Conservation (phyloP, 164 flowering plant species). For the Piper betle region DNA sequence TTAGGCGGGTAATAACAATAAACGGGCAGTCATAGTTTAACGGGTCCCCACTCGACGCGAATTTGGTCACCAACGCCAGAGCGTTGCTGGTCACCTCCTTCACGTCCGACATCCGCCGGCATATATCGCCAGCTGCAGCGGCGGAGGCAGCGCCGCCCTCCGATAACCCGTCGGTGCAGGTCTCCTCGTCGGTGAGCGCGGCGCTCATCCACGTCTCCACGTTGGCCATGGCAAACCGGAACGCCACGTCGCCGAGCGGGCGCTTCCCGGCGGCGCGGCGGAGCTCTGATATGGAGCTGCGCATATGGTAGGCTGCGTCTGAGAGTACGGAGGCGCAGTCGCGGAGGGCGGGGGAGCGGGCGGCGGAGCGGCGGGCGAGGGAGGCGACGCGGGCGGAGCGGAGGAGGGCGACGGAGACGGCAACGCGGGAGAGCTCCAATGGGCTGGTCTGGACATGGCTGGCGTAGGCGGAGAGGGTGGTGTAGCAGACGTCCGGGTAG, state of each 20-base stretch:
- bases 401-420: constrained; percentile 4
- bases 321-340: constrained; percentile 52
- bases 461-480: background rate
- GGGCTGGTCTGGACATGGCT: background rate
- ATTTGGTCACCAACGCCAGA: constrained; percentile 62
- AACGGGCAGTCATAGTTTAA: too few species aligned
- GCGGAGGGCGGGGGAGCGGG: constrained; percentile 28
- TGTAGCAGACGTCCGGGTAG: constrained; percentile 3
- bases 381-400: background rate
- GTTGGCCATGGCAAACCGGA: constrained; percentile 54
- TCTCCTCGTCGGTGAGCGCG: constrained; percentile 68
- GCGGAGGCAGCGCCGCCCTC: constrained; percentile 26
- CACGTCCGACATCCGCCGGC: constrained; percentile 11
- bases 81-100: constrained; percentile 72
- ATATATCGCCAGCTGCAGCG: constrained; percentile 21
- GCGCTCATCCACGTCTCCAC: constrained; percentile 99
- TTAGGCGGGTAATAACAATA: too few species aligned
- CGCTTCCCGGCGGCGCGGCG: constrained; percentile 5
- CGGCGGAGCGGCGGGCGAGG: background rate
- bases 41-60: constrained; percentile 9
- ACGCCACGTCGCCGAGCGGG: constrained; percentile 10
- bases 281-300: constrained; percentile 61
- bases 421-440: background rate
- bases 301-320: constrained; percentile 66
- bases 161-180: constrained; percentile 75